phyloP scores from a whole-genome alignment of 768 basidiomycete genomes.

The Mrakia hoshinonis region DNA sequence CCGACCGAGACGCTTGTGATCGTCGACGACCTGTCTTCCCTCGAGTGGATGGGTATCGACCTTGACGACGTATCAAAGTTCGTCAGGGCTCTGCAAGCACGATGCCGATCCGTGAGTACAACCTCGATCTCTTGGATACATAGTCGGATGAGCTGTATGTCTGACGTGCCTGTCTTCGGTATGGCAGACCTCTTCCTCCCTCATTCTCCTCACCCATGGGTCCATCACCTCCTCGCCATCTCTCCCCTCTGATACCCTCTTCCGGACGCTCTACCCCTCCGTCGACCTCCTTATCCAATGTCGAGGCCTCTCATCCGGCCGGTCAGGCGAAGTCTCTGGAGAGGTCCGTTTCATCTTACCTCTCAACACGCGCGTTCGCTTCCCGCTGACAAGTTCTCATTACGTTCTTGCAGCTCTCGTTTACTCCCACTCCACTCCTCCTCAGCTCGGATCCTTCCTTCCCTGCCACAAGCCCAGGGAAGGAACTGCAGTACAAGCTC shows the following conservation, averaged over 20 bases:
- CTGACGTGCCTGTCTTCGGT: too few relatives aligned
- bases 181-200: conserved; percentile 6
- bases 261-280: conserved; percentile 8
- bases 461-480: conserved; percentile 17
- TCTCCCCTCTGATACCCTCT: conserved; percentile 12
- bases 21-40: conserved; percentile 18
- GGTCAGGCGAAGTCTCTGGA: conserved; percentile 22
- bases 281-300: conserved; percentile 20
- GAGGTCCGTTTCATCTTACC: background rate
- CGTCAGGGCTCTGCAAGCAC: conserved; percentile 11
- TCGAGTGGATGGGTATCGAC: conserved; percentile 25
- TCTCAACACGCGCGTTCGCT: background rate
- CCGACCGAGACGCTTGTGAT: conserved; percentile 12
- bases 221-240: background rate
- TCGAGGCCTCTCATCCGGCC: conserved; percentile 14
- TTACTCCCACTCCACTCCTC: conserved; percentile 14
- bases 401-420: conserved; percentile 15
- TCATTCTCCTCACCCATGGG: conserved; percentile 10
- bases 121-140: background rate
- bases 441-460: background rate
- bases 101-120: conserved; percentile 5
- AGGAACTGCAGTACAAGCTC: conserved; percentile 29
- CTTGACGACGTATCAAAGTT: conserved; percentile 12
- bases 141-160: background rate
- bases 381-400: background rate